Conservation (phyloP, 2,329 filamentous ascomycete genomes). For the Dryadomyces sulphureus region DNA sequence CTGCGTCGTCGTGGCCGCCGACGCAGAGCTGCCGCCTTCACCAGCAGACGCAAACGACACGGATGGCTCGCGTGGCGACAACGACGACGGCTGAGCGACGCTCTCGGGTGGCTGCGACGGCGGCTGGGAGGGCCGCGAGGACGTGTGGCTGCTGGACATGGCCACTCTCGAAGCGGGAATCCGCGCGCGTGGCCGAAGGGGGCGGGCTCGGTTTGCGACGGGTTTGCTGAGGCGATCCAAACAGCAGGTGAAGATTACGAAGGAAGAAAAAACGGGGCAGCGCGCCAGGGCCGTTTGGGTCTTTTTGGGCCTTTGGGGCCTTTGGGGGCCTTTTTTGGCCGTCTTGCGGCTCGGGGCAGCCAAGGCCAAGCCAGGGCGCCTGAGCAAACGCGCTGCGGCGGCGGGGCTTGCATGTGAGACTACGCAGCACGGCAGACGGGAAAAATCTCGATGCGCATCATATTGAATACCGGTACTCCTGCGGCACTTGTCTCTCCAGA, state of each 20-base stretch:
- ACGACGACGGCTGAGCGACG: conserved; percentile 1
- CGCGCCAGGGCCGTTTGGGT: background rate
- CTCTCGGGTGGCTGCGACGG: background rate
- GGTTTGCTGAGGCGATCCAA: conserved; percentile 5
- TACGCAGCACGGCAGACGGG: too few relatives aligned
- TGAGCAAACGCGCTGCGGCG: background rate
- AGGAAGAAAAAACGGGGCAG: background rate
- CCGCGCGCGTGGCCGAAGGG: conserved; percentile 1
- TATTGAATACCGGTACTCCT: too few relatives aligned
- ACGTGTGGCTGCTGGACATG: conserved; percentile 15
- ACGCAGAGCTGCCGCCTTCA: background rate
- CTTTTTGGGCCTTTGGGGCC: too few relatives aligned
- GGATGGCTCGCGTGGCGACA: background rate
- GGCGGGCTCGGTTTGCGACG: conserved; percentile 17
- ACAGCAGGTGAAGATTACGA: background rate
- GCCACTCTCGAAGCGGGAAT: conserved; percentile 3
- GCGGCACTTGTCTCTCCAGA: too few relatives aligned
- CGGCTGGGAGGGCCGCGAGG: conserved; percentile 4
- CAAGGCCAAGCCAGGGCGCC: too few relatives aligned
- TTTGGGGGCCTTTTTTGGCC: too few relatives aligned
- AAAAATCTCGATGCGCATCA: too few relatives aligned
- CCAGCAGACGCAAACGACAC: background rate
- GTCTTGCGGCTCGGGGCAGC: too few relatives aligned
- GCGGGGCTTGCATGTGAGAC: background rate
- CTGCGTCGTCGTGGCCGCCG: background rate